Percentiles rank a stretch among this genome's conserved stretches.
These are phyloP conservation scores for Hexamita inflata DNA, from an alignment of 208 protist species.

Conservation along the genomic window DNA sequence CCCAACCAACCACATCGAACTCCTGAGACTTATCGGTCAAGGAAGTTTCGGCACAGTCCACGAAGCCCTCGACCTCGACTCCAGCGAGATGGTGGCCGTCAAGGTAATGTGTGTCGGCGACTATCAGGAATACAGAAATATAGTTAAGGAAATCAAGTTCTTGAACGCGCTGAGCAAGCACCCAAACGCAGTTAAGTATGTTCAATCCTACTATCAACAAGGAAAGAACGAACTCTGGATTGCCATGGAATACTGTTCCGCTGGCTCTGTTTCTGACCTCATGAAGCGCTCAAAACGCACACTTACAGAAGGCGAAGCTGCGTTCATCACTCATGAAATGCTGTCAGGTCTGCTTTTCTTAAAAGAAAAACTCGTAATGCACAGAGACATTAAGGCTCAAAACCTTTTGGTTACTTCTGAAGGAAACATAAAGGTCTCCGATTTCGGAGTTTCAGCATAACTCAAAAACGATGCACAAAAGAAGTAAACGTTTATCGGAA, in stretches of 20 bases:
- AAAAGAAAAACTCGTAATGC: constrained; percentile 62
- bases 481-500: constrained; percentile 65
- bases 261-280: constrained; percentile 59
- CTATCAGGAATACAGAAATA: neutral
- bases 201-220: constrained; percentile 40
- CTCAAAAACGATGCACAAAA: constrained; percentile 52
- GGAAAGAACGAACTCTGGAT: constrained; percentile 42
- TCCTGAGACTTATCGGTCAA: too few relatives aligned
- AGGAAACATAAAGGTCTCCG: constrained; percentile 61
- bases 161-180: constrained; percentile 39
- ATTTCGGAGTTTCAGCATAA: constrained; percentile 68
- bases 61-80: too few relatives aligned
- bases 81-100: too few relatives aligned
- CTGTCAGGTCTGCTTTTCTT: constrained; percentile 61
- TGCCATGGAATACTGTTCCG: constrained; percentile 54
- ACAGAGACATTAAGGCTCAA: constrained; percentile 69
- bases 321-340: constrained; percentile 33
- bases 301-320: constrained; percentile 51
- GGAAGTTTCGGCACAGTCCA: too few relatives aligned
- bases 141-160: constrained; percentile 50
- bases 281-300: constrained; percentile 48
- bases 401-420: constrained; percentile 48
- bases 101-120: too few relatives aligned
- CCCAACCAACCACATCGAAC: too few relatives aligned
- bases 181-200: constrained; percentile 51